Base-by-base conservation (phyloP, 2,329 filamentous ascomycete genomes). In the Aspergillus tubingensis region DNA sequence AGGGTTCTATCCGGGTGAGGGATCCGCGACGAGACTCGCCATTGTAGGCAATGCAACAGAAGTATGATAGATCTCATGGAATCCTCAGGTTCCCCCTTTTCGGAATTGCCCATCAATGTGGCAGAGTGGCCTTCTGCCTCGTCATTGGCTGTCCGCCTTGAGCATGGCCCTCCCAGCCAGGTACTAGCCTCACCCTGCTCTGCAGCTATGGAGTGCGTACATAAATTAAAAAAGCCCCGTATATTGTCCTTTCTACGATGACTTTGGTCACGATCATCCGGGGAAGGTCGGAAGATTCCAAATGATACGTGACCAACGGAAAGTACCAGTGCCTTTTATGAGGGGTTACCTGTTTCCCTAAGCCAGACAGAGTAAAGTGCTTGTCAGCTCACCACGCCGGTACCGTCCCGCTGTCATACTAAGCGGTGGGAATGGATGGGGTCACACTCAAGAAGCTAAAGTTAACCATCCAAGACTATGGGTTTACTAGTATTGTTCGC, bases 21-120 rank as follows among this genome's bases (percentile, higher is more conserved):
- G 48, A 49, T 54, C 32, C 44, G 39, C 53, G 53, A 27, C 41
- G 50, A 50, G n/a, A 36, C 52, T 57, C 41, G 19, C 52, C 25
- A 52, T 38, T 32, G 50, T 54, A 39, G 57, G 49, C 50, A 54
- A 51, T 49, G 49, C 51, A 53, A 54, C 30, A 39, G 57, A 59
- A 59, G 62, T 52, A 25, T 65, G 62, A 65, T 50, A 61, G 58
- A 57, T 65, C 55, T 60, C 62, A 62, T 59, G 43, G 56, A 44
- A 51, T 15, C 30, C 41, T 52, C 55, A 51, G 38, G n/a, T 21
- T 17, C 17, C 54, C 44, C 58, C 44, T 44, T 57, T 58, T 55
- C 15, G 32, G 38, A 21, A 32, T 48, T 55, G 25, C 17, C 21
- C 15, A 36, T 25, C 38, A 19, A 13, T 21, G 53, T 44, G 27